phyloP scores from a whole-genome alignment of 2,329 filamentous ascomycete species.

The Hymenotorrendiella dingleyae region DNA sequence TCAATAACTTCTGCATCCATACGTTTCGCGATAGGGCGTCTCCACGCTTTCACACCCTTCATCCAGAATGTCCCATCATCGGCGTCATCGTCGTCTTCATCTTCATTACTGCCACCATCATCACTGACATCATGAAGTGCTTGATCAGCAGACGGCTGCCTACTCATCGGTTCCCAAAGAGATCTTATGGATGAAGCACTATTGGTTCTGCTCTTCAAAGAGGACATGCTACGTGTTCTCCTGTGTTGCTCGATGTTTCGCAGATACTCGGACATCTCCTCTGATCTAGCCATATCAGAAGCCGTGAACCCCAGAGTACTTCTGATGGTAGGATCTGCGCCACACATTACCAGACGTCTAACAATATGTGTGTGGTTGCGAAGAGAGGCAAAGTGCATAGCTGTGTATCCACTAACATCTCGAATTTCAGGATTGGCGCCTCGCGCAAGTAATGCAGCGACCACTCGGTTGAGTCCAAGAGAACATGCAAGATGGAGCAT shows the following conservation, averaged over 20 bases:
- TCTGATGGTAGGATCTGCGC: slow-evolving; percentile 64
- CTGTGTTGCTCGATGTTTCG: slow-evolving; percentile 55
- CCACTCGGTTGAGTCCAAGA: slow-evolving; percentile 68
- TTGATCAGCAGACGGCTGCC: slow-evolving; percentile 31
- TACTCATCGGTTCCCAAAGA: slow-evolving; percentile 55
- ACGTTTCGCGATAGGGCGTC: slow-evolving; percentile 27
- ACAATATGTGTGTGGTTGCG: slow-evolving; percentile 72
- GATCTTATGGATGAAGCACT: slow-evolving; percentile 64
- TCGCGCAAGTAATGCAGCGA: slow-evolving; percentile 68
- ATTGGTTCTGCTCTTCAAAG: slow-evolving; percentile 53
- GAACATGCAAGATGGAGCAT: slow-evolving; percentile 77
- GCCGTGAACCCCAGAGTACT: slow-evolving; percentile 66
- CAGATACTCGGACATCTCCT: slow-evolving; percentile 57
- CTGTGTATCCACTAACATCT: slow-evolving; percentile 75
- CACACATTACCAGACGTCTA: slow-evolving; percentile 64
- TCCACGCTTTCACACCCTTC: slow-evolving; percentile 25
- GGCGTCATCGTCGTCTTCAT: slow-evolving; percentile 27
- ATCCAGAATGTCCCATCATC: slow-evolving; percentile 31
- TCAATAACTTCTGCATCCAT: slow-evolving; percentile 11
- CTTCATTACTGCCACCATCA: slow-evolving; percentile 35
- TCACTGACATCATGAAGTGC: slow-evolving; percentile 38
- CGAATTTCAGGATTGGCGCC: slow-evolving; percentile 71
- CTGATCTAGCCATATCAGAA: slow-evolving; percentile 63
- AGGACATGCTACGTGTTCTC: slow-evolving; percentile 60
- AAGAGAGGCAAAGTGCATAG: slow-evolving; percentile 75